Conservation (phyloP, 2,329 filamentous ascomycete genomes). For the Monilinia laxa region DNA sequence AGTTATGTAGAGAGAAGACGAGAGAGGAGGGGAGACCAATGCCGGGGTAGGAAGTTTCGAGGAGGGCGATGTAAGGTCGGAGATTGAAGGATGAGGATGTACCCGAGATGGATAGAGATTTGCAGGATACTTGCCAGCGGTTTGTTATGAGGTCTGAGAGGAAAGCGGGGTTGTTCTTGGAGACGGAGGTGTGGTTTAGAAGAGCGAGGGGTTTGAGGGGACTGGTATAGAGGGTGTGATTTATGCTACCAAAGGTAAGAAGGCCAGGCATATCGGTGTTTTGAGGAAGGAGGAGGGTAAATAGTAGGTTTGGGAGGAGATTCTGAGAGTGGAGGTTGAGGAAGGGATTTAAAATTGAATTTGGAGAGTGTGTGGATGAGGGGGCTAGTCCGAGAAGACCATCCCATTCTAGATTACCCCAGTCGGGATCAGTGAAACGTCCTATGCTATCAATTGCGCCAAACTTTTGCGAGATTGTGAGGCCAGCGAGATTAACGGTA, state of each 20-base stretch:
- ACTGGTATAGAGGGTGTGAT: slow-evolving; percentile 3
- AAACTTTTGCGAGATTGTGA: slow-evolving; percentile 10
- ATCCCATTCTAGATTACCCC: slow-evolving; percentile 21
- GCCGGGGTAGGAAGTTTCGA: slow-evolving; percentile 10
- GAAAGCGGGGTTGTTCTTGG: neutral
- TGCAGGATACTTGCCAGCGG: slow-evolving; percentile 12
- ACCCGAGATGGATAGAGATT: slow-evolving; percentile 8
- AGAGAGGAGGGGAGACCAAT: slow-evolving; percentile 10
- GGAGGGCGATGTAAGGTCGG: neutral
- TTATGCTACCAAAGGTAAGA: slow-evolving; percentile 11
- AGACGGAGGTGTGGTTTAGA: neutral
- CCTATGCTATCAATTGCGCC: slow-evolving; percentile 6
- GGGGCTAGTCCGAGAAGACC: slow-evolving; percentile 13
- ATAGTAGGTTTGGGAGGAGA: neutral
- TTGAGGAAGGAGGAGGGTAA: slow-evolving; percentile 17
- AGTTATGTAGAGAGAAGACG: slow-evolving; percentile 5
- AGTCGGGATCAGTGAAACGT: slow-evolving; percentile 10
- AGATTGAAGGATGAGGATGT: neutral
- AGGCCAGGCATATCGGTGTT: neutral
- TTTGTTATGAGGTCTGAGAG: neutral
- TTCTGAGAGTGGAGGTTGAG: slow-evolving; percentile 3
- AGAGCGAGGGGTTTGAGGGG: slow-evolving; percentile 3
- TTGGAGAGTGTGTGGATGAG: slow-evolving; percentile 1
- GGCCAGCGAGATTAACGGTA: slow-evolving; percentile 1
- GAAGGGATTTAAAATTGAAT: neutral